Evolutionary conservation across 768 basidiomycete species (phyloP).

Genomic region (Saitozyma podzolica): DNA sequence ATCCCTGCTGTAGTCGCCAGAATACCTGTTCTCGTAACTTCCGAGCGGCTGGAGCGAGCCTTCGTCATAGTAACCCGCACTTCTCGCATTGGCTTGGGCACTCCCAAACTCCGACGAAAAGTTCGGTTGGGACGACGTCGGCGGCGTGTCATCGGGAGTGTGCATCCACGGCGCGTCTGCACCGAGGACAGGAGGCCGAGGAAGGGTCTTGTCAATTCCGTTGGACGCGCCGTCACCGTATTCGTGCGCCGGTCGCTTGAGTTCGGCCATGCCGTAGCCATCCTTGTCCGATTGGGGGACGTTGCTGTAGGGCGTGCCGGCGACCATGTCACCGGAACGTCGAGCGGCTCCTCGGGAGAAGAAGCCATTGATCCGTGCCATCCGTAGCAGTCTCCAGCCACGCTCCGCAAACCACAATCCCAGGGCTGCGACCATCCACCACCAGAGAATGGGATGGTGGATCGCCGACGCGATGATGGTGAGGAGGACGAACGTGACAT

Average conservation of each 20-base stretch:
- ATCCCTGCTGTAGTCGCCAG: slow-evolving; percentile 1
- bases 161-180: slow-evolving; percentile 2
- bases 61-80: slow-evolving; percentile 33
- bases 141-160: neutral
- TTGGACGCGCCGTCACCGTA: slow-evolving; percentile 4
- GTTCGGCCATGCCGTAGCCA: slow-evolving; percentile 15
- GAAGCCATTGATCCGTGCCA: slow-evolving; percentile 64
- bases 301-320: slow-evolving; percentile 25
- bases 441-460: slow-evolving; percentile 67
- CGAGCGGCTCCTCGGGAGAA: slow-evolving; percentile 40
- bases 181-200: slow-evolving; percentile 14
- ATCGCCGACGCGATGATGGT: slow-evolving; percentile 65
- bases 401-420: slow-evolving; percentile 67
- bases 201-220: slow-evolving; percentile 29
- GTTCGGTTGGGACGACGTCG: too few species aligned
- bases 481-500: slow-evolving; percentile 65
- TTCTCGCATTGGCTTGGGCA: neutral
- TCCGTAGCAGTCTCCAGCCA: slow-evolving; percentile 60
- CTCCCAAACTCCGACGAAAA: slow-evolving; percentile 14
- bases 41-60: slow-evolving; percentile 40
- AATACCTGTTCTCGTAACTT: slow-evolving; percentile 31
- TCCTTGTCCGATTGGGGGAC: slow-evolving; percentile 9
- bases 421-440: slow-evolving; percentile 69
- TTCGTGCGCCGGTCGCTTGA: neutral
- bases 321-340: slow-evolving; percentile 13